Base-by-base conservation (phyloP, 306 rosid genomes). In the Cicer cuneatum region DNA sequence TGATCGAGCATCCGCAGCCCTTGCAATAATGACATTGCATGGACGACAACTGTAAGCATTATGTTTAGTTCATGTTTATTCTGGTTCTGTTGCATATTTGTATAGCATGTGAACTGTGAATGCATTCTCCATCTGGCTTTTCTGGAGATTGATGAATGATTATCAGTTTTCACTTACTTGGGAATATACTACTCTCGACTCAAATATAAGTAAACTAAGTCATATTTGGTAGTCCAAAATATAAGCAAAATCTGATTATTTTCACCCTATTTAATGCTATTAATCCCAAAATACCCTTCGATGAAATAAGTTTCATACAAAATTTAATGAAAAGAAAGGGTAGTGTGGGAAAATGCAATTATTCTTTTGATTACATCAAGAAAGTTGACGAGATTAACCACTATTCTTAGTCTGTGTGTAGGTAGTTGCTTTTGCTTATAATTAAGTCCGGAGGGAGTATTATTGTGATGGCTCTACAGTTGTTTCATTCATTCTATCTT, bases 21-120 rank as follows among this genome's bases (percentile, higher is more conserved):
- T 87, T 73, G 90, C 90, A 39, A 87, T 87, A 84, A 84, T 87
- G 90, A 73, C 84, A 51, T 71, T 87, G 75, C 88, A 87, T 73
- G 90, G 90, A 58, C 74, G 90, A 37, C 88, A 84, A 69, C 81
- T 87, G 90, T 87, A 82, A 87, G 90, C 80, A 78, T 68, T 62
- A 21, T 47, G 4, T 78, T 57, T 38, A 35, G 16, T 38, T 47
- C 42, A 13, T 69, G 52, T 29, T 72, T 60, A 14, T 71, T 86
- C 48, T 38, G 52, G 65, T 71, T 72, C 66, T 75, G 18, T 40
- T 43, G 39, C 67, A 45, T 75, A 67, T 48, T 48, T 76, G 63
- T 70, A 29, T 72, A 37, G 56, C n/a, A 65, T 57, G 70, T 63
- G 54, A 70, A 67, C 57, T 42, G 63, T 56, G 47, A 58, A 47